Evolutionary conservation across 176 grass and related monocot species (phyloP), one percentile per base, ranked within the genome.

Genomic region (Saccharum officinarum): DNA sequence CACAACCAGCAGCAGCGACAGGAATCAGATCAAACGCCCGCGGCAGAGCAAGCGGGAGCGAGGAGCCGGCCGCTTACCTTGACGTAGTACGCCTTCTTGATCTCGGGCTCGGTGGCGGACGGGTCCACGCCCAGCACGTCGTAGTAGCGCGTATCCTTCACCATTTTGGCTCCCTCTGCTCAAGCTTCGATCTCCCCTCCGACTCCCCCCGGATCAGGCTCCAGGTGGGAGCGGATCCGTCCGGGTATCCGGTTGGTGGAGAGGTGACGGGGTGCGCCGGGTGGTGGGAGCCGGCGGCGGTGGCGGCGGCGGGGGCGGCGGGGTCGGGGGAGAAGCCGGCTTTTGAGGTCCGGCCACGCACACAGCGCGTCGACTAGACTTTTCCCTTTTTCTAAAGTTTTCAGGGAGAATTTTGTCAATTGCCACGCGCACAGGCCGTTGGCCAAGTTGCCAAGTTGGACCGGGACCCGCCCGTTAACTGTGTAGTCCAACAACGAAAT

Each of bases 11-110:
- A 78, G 4, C 16, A 50, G 50, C 36, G 10, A 59, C 38, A 68
- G 28, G 52, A 69, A 75, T 87, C 75, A 87, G 69, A 83, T 83
- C 31, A 79, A 61, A 57, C 47, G 3, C 41, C 47, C 2, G 44
- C 4, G 31, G 15, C 22, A 11, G 52, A 73, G 17, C 73, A 37
- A 39, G 69, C 20, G 15, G 77, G 18, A 31, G 55, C 30, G 65
- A 70, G 76, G 38, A 73, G 26, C 66, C 44, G 13, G 67, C 10
- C 40, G 14, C 30, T 82, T 85, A 95, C 97, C 97, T 95, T 98
- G 41, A 92, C 86, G 83, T 98, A 95, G 78, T 95, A 98, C 9
- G 93, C 97, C 73, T 98, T 98, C 88, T 98, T 98, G 85, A 98
- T 98, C 83, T 98, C 93, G 12, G 93, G 87, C 46, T 98, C 96